A percentile compares a stretch with the other conserved stretches of the same genome.
Conservation (phyloP, 192 early-diverging fungal genomes). For the Coemansia sp. region DNA sequence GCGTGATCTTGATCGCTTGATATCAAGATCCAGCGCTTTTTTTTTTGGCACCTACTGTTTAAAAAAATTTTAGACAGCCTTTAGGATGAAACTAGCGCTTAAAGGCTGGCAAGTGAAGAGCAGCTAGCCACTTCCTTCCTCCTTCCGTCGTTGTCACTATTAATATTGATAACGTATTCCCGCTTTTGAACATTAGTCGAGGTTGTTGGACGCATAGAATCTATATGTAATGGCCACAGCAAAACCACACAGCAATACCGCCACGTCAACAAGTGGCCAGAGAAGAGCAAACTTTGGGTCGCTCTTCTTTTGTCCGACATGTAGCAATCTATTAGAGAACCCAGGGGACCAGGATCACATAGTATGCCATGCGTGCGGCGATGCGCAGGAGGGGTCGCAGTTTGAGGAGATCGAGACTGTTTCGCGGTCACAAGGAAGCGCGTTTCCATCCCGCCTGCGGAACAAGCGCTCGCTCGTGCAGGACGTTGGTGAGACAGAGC, state of each 20-base stretch:
- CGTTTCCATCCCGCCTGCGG: constrained; percentile 77
- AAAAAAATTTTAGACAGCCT: no score
- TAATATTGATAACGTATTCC: no score
- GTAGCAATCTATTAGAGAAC: constrained; percentile 88
- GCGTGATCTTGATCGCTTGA: no score
- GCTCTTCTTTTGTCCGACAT: constrained; percentile 88
- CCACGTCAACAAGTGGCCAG: constrained; percentile 8
- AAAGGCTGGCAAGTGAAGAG: no score
- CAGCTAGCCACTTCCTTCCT: no score
- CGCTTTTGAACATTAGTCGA: no score
- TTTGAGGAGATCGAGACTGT: constrained; percentile 82
- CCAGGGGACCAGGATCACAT: constrained; percentile 77
- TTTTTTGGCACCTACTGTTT: no score
- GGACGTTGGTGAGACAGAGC: constrained; percentile 51
- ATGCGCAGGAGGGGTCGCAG: constrained; percentile 59
- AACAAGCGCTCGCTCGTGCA: constrained; percentile 70
- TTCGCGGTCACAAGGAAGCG: constrained; percentile 71
- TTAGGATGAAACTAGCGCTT: no score
- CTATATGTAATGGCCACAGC: neutral
- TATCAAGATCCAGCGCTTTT: no score
- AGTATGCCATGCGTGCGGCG: constrained; percentile 79
- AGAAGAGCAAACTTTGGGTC: constrained; percentile 60
- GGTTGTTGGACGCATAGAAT: neutral
- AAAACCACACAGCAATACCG: neutral
- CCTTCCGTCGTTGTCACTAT: no score